Evolutionary conservation across 164 flowering plant genomes (phyloP).

Genomic region (Echeveria elegans): DNA sequence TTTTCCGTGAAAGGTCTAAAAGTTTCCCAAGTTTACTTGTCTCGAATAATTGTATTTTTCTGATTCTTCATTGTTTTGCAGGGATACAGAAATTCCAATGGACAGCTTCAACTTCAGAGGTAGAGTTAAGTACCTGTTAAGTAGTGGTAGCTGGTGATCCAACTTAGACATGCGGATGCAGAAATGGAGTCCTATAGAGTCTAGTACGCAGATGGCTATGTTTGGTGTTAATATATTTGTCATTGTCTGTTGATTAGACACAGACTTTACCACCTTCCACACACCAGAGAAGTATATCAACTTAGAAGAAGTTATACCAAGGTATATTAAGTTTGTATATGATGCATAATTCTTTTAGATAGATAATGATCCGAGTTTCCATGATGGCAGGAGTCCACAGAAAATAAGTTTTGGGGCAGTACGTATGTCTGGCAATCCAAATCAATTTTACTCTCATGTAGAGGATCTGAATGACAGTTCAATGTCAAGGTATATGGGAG

Average conservation of each 20-base stretch:
- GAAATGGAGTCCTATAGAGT: background rate
- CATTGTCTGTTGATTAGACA: slow-evolving; percentile 22
- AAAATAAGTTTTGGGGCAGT: slow-evolving; percentile 18
- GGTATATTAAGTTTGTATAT: slow-evolving; percentile 21
- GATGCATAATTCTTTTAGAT: background rate
- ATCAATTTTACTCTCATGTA: slow-evolving; percentile 21
- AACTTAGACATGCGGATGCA: background rate
- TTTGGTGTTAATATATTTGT: no score
- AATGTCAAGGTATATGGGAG: slow-evolving; percentile 38
- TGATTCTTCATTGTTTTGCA: background rate
- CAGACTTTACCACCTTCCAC: slow-evolving; percentile 15
- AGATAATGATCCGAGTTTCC: background rate
- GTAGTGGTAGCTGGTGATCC: background rate
- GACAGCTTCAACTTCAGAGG: background rate
- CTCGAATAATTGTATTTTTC: background rate
- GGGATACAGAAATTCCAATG: background rate
- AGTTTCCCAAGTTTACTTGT: background rate
- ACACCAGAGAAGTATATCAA: slow-evolving; percentile 21
- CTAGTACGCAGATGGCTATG: no score
- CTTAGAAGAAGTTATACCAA: slow-evolving; percentile 13
- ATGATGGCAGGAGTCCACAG: slow-evolving; percentile 22
- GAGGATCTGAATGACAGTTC: slow-evolving; percentile 36
- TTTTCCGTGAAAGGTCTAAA: background rate
- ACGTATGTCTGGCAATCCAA: slow-evolving; percentile 15
- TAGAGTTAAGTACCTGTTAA: background rate